Base-by-base conservation (phyloP, 2,329 filamentous ascomycete species). In the Stemphylium vesicarium region DNA sequence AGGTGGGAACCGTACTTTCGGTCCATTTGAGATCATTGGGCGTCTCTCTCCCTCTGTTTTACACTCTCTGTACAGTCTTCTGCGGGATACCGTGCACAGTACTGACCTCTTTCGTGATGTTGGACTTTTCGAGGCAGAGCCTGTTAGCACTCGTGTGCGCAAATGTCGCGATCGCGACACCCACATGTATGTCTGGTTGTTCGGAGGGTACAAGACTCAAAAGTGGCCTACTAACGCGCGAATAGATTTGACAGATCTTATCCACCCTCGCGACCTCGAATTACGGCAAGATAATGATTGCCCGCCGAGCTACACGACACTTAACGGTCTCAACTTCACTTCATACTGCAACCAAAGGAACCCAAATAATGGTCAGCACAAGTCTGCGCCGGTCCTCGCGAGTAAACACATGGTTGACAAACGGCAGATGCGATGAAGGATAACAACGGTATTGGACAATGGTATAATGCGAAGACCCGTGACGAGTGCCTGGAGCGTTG, bases 301-400 rank as follows among this genome's bases (percentile, higher is more conserved):
- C 50, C 56, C 64, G 4, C 33, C 50, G 12, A 52, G 41, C 15
- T 73, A 71, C 40, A 67, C 60, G 29, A 63, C 67, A 4, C 52
- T 55, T 32, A 74, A 74, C 35, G 71, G 71, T 5, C 55, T 72
- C 31, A 67, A 64, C 50, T 74, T 72, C 45, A 70, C 69, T 5
- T 66, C 60, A 15, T 67, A 69, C 47, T 74, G 71, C 56, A 57
- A 64, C 2, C 52, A 67, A 24, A 70, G 71, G 47, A 70, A 69
- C n/a, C 62, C 62, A 4, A 57, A 49, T 12, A 69, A 70, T 39
- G 71, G 70, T 72, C 33, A 36, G 58, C 50, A 22, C 11, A 22
- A 22, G 4, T 4, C 31, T 5, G 13, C 22, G 16, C 31, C 12
- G 15, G 26, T 32, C 26, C n/a, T 22, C 20, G 1, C 26, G 13